phyloP scores from a whole-genome alignment of 2,329 filamentous ascomycete species.

The Didymella segeticola region DNA sequence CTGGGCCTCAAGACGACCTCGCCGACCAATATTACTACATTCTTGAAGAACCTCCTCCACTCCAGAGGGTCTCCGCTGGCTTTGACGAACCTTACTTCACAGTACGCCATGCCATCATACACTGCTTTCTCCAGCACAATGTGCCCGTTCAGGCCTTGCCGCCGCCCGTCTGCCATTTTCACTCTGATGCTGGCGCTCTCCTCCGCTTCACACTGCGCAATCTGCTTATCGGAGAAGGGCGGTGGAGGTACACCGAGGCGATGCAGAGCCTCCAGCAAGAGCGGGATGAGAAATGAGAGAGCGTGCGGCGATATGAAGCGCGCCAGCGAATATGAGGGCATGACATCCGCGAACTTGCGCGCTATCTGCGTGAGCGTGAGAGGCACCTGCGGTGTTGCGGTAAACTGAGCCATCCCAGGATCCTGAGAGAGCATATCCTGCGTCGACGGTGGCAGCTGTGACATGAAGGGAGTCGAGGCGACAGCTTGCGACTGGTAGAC shows the following conservation, averaged over 20 bases:
- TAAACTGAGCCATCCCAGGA: conserved; percentile 84
- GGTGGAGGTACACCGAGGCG: conserved; percentile 81
- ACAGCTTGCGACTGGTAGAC: conserved; percentile 19
- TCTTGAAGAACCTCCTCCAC: conserved; percentile 97
- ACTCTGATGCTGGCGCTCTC: conserved; percentile 72
- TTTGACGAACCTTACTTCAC: conserved; percentile 89
- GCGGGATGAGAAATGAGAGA: conserved; percentile 75
- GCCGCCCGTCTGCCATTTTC: conserved; percentile 73
- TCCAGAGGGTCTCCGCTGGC: conserved; percentile 94
- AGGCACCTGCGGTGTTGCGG: conserved; percentile 76
- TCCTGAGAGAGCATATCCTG: conserved; percentile 78
- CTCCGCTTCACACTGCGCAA: conserved; percentile 48
- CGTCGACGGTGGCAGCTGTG: conserved; percentile 45
- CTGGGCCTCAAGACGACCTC: conserved; percentile 71
- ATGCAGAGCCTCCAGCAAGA: conserved; percentile 81
- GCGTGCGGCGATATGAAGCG: conserved; percentile 90
- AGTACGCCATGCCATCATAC: conserved; percentile 68
- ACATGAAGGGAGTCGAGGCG: conserved; percentile 31
- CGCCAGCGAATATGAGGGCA: conserved; percentile 84
- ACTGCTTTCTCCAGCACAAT: conserved; percentile 75
- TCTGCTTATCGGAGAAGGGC: conserved; percentile 37
- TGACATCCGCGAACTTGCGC: conserved; percentile 86
- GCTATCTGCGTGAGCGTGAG: conserved; percentile 88
- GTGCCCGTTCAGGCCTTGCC: conserved; percentile 76
- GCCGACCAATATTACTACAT: conserved; percentile 84